Percentiles rank a stretch among this genome's conserved stretches.
phyloP scores from a whole-genome alignment of 2,329 filamentous ascomycete genomes.

The Escovopsis weberi region DNA sequence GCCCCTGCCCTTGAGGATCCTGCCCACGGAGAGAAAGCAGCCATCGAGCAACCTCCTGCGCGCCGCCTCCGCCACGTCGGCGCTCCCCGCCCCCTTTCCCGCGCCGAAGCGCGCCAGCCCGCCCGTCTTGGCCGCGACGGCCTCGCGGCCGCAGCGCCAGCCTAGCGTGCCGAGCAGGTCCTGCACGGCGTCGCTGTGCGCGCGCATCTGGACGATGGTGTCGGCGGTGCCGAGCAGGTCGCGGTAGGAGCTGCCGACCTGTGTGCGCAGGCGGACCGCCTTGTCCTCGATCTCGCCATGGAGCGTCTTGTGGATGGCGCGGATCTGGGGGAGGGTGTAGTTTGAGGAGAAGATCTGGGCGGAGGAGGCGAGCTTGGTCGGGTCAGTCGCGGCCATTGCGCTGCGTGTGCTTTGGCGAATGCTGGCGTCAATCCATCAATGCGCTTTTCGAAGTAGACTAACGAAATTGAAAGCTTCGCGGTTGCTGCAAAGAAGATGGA shows the following conservation, averaged over 20 bases:
- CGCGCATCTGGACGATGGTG: slow-evolving; percentile 81
- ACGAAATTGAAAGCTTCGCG: too few species aligned
- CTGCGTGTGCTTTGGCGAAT: slow-evolving; percentile 4
- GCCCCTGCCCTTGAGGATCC: slow-evolving; percentile 30
- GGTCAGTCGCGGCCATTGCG: slow-evolving; percentile 31
- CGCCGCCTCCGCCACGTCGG: slow-evolving; percentile 21
- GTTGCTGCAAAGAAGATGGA: too few species aligned
- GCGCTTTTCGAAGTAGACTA: too few species aligned
- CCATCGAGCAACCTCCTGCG: slow-evolving; percentile 35
- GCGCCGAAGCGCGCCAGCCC: slow-evolving; percentile 36
- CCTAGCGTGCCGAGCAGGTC: slow-evolving; percentile 57
- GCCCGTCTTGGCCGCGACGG: slow-evolving; percentile 50
- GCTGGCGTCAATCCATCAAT: neutral
- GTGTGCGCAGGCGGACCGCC: slow-evolving; percentile 44
- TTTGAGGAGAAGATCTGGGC: slow-evolving; percentile 39
- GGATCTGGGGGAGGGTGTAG: slow-evolving; percentile 48
- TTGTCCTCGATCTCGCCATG: slow-evolving; percentile 48
- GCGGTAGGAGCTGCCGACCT: slow-evolving; percentile 60
- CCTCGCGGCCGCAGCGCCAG: slow-evolving; percentile 57
- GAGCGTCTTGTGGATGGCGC: slow-evolving; percentile 45
- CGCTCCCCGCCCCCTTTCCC: slow-evolving; percentile 3
- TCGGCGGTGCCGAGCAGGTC: slow-evolving; percentile 85
- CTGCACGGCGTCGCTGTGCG: slow-evolving; percentile 62
- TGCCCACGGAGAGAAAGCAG: slow-evolving; percentile 33
- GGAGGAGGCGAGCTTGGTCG: slow-evolving; percentile 32